Conservation (phyloP, 179 eudicot genomes). For the Gypsophila paniculata region DNA sequence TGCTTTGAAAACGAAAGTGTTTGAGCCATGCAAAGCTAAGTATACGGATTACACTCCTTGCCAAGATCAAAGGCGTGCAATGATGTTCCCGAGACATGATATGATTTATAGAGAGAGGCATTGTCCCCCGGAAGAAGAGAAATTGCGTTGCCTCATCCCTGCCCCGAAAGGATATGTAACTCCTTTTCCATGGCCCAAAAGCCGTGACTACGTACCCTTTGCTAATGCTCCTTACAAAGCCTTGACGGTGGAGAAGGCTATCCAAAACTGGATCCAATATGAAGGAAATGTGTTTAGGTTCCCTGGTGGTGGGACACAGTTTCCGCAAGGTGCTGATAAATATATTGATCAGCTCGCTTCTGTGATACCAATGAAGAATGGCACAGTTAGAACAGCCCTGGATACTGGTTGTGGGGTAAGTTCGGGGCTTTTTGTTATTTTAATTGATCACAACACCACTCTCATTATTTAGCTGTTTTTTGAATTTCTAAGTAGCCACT, state of each 20-base stretch:
- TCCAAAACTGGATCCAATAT: slow-evolving; percentile 79
- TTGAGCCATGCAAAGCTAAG: slow-evolving; percentile 42
- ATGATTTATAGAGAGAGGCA: slow-evolving; percentile 73
- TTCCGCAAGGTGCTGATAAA: slow-evolving; percentile 75
- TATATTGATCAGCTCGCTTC: slow-evolving; percentile 75
- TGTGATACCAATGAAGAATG: slow-evolving; percentile 62
- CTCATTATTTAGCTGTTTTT: not conserved
- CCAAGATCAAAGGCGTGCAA: slow-evolving; percentile 68
- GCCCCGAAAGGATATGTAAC: slow-evolving; percentile 78
- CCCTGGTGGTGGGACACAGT: slow-evolving; percentile 83
- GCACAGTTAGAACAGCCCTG: slow-evolving; percentile 71
- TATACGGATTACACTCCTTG: slow-evolving; percentile 73
- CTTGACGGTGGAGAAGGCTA: slow-evolving; percentile 79
- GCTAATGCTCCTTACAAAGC: slow-evolving; percentile 84
- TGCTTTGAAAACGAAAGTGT: slow-evolving; percentile 26
- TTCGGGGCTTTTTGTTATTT: not conserved
- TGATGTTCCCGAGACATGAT: slow-evolving; percentile 59
- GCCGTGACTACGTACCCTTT: slow-evolving; percentile 74
- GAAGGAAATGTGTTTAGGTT: slow-evolving; percentile 77
- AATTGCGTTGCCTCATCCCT: slow-evolving; percentile 63
- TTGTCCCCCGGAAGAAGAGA: slow-evolving; percentile 54
- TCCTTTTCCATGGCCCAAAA: slow-evolving; percentile 79
- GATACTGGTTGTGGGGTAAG: slow-evolving; percentile 90
- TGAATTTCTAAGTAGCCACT: not conserved
- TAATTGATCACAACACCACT: not conserved